Base-by-base conservation (phyloP, 768 basidiomycete genomes). In the Tricholoma flavovirens region DNA sequence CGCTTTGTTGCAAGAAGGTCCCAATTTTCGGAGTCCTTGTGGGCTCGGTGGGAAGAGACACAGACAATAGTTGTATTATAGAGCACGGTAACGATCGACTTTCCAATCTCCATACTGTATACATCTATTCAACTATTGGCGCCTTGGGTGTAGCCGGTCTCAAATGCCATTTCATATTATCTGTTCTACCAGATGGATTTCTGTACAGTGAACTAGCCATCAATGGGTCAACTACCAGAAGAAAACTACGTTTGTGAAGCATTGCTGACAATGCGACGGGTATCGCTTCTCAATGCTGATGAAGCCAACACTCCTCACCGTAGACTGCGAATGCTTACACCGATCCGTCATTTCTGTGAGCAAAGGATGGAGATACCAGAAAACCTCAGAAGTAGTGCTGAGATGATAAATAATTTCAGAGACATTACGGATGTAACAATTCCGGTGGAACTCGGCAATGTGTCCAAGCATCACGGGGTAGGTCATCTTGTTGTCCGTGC, bases 81-180 rank as follows among this genome's bases (percentile, higher is more conserved):
- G 60, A 63, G 17, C 62, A 57, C 21, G 60, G 59, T 17, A 54
- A 60, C 32, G 60, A 62, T 49, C 45, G 62, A 49, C 46, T 61
- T 42, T 65, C 61, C 43, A 63, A 60, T 50, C 62, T 65, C 9
- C 62, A 65, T 51, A 57, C 48, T n/a, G n/a, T n/a, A n/a, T n/a
- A n/a, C n/a, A 15, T 65, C 64, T 10, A 63, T 65, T 46, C 57
- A 58, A 42, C 42, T 65, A 32, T 60, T 62, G 6, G 59, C 61
- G 17, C 60, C 62, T n/a, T 55, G 59, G 22, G 62, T 65, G 64
- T 35, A 21, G 12, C 57, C 59, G 32, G 59, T 61, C 46, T 1
- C 19, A 11, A 42, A 42, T 9, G 56, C 63, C n/a, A 56, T 56
- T 21, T 4, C n/a, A 56, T 63, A 10, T 22, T 65, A 22, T 61